Base-by-base conservation (phyloP, 106 monocot genomes). In the Acorus calamus region DNA sequence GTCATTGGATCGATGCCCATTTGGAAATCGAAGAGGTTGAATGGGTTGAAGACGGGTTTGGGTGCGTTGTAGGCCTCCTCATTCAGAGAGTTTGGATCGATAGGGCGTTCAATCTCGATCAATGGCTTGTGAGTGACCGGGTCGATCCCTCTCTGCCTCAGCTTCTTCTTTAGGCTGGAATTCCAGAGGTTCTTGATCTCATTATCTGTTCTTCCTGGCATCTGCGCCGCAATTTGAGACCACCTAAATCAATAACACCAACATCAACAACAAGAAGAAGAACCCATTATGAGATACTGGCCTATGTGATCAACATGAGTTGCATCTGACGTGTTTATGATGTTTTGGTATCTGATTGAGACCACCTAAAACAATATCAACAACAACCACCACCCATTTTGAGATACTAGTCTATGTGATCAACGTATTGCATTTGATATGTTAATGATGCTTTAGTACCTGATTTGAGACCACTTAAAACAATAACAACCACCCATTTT, bases 171-270 rank as follows among this genome's bases (percentile, higher is more conserved):
- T 49, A 82, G 62, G 63, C 67, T 74, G 8, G 77, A 77, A 55
- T 82, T 82, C 82, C 82, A 82, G 66, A 70, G 78, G 73, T 82
- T 82, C 64, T 81, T 81, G 49, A 81, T 74, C 77, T 81, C 81
- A 49, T 81, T 81, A 63, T 81, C 81, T 0, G 82, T 82, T 62
- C 81, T 66, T 12, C 81, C 81, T 0, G 81, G 81, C 52, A 82
- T 67, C 10, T 82, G 77, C 5, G 77, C 71, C 4, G 81, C 81
- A 63, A 82, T 82, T 45, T 82, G 28, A 28, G 28, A 28, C 28
- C 28, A 28, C 28, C 28, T 28, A 28, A 28, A 28, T 28, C 28
- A 28, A 28, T 28, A 28, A 28, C 28, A 28, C 28, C 28, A 28
- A 28, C 28, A 28, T 28, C 28, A 28, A 28, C 28, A 28, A 28